Evolutionary conservation across 331 rosid genomes (phyloP).

Genomic region (Spiraea crenata): DNA sequence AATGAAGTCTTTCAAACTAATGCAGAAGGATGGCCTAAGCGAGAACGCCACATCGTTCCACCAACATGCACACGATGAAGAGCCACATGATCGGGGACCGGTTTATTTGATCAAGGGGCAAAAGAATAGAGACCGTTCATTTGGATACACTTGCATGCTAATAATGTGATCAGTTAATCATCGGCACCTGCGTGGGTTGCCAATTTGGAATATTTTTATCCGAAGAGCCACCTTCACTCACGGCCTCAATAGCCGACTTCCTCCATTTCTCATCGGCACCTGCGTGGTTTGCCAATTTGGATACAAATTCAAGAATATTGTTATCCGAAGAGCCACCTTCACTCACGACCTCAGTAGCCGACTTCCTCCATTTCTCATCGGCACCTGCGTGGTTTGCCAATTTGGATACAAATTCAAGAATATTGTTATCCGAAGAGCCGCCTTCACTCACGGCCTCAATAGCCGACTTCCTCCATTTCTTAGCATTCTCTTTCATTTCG

Average conservation of each 20-base stretch:
- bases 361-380: constrained; percentile 44
- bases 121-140: not conserved
- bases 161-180: no score
- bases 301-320: constrained; percentile 29
- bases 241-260: constrained; percentile 38
- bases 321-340: constrained; percentile 38
- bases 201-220: no score
- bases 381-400: not conserved
- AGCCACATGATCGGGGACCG: not conserved
- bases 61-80: not conserved
- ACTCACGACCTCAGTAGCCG: constrained; percentile 34
- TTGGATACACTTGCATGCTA: not conserved
- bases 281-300: not conserved
- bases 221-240: constrained; percentile 15
- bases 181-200: not conserved
- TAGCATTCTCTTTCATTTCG: constrained; percentile 35
- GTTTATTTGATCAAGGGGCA: no score
- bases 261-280: constrained; percentile 45
- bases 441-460: constrained; percentile 28
- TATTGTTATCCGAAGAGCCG: constrained; percentile 37
- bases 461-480: constrained; percentile 47
- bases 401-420: constrained; percentile 27
- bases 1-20: not conserved
- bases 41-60: not conserved
- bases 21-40: not conserved